Evolutionary conservation across 768 basidiomycete species (phyloP), one percentile per base, ranked within the genome.

Genomic region (Amanita exitialis): DNA sequence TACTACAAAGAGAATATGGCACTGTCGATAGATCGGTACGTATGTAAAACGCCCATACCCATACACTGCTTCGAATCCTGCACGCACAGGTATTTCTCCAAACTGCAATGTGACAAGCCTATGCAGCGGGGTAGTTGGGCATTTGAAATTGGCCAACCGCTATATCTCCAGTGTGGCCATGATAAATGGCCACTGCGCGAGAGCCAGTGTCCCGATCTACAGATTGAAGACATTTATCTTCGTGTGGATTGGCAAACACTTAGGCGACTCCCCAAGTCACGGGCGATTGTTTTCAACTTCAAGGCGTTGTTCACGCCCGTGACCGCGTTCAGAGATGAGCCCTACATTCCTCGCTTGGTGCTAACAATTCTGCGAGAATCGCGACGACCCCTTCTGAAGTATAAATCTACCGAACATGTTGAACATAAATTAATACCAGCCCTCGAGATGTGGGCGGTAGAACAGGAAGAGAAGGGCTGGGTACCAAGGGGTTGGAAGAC

Each of bases 101-200:
- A 73, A 44, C 61, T 79, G 64, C 59, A 70, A 25, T 61, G 65
- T 32, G 60, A 74, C 20, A 74, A 73, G 53, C 75, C 77, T 4
- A 78, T 79, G 27, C 76, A 78, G 53, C 64, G 76, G 38, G 75
- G 72, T 1, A 77, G 77, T 0, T 79, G 78, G 77, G 60, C 66
- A 13, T 47, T 78, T 20, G 76, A 77, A 58, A 59, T 73, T n/a
- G 78, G 75, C 8, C 63, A 76, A 51, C 74, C 73, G 21, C 58
- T 79, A 1, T 78, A 66, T 59, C 44, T 70, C 27, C 77, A 76
- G 52, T 54, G 63, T 6, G 64, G 64, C 41, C 69, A 72, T 51
- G 57, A 66, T 13, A 63, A 68, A 27, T 78, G 64, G 61, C 52
- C 49, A 15, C 8, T 54, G 38, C 70, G 71, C 25, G 58, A 61